Evolutionary conservation across 2,329 filamentous ascomycete species (phyloP), one percentile per base, ranked within the genome.

Genomic region (Akanthomyces uredinophilus): DNA sequence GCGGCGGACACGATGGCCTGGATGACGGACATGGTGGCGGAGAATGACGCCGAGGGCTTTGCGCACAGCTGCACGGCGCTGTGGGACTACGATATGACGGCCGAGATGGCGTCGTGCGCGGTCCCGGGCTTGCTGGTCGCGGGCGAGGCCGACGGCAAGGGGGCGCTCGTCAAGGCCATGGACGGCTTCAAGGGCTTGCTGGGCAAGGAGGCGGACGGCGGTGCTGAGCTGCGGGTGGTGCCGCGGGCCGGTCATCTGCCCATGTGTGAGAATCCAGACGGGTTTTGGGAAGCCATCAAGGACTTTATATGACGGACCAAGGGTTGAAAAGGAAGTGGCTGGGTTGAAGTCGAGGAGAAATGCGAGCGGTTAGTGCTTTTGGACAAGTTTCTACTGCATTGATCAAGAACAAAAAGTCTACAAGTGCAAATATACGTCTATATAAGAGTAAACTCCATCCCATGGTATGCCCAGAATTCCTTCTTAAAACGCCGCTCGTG

Each of bases 121-220:
- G 84, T 87, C 0, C 85, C 85, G 0, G 88, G 86, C 0, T 72
- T 90, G 58, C 84, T 96, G 59, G 82, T 92, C 0, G 91, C 88
- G 0, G 91, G 91, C 1, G 86, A 87, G 16, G 82, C 81, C 0
- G 92, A 96, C 70, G 91, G 87, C 0, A 83, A 82, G 66, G 83
- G 83, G 1, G 88, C 89, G 1, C 70, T 96, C 59, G 90, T 90
- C 0, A 87, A 87, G 77, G 89, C 88, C 4, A 96, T 96, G 91
- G 86, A 88, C 60, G 86, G 86, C 16, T 91, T 93, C 81, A 85
- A 81, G 60, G 79, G 74, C 0, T 71, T 77, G 20, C 72, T 91
- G 47, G 87, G 88, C 0, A 72, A 77, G 11, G 71, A 73, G 0
- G n/a, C n/a, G n/a, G n/a, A n/a, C n/a, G 84, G 82, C 0, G 84